phyloP scores from a whole-genome alignment of 768 basidiomycete species.

The Kwoniella dejecticola region DNA sequence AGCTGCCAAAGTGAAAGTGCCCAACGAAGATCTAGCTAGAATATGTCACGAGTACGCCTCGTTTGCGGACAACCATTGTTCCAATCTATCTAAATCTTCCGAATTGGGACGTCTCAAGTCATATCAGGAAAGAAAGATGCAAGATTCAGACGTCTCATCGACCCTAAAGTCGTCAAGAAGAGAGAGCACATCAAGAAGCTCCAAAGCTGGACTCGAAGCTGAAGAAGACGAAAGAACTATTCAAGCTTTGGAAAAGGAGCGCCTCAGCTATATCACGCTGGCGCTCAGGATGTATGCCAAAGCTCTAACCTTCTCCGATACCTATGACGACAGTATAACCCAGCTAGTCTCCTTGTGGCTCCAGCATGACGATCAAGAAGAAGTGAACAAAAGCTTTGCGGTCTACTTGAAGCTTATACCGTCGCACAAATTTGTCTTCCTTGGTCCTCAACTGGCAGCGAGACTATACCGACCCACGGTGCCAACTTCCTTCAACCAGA shows the following conservation, averaged over 20 bases:
- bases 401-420: conserved; percentile 66
- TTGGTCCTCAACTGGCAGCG: conserved; percentile 93
- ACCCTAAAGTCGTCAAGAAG: conserved; percentile 11
- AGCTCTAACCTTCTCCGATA: conserved; percentile 69
- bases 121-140: conserved; percentile 70
- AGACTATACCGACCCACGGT: conserved; percentile 63
- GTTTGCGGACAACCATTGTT: conserved; percentile 87
- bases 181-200: conserved; percentile 7
- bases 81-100: conserved; percentile 67
- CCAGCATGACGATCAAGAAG: conserved; percentile 68
- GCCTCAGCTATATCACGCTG: conserved; percentile 67
- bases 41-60: conserved; percentile 66
- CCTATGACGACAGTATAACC: conserved; percentile 76
- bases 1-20: conserved; percentile 16
- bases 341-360: conserved; percentile 91
- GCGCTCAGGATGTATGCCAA: conserved; percentile 85
- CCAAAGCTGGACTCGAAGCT: conserved; percentile 18
- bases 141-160: conserved; percentile 16
- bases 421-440: conserved; percentile 83
- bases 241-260: conserved; percentile 60
- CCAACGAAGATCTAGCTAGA: conserved; percentile 18
- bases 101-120: conserved; percentile 70
- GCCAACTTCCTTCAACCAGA: conserved; percentile 60
- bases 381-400: conserved; percentile 59
- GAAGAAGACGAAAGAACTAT: conserved; percentile 55